Conservation (phyloP, 768 basidiomycete genomes). For the Pisolithus tinctorius region DNA sequence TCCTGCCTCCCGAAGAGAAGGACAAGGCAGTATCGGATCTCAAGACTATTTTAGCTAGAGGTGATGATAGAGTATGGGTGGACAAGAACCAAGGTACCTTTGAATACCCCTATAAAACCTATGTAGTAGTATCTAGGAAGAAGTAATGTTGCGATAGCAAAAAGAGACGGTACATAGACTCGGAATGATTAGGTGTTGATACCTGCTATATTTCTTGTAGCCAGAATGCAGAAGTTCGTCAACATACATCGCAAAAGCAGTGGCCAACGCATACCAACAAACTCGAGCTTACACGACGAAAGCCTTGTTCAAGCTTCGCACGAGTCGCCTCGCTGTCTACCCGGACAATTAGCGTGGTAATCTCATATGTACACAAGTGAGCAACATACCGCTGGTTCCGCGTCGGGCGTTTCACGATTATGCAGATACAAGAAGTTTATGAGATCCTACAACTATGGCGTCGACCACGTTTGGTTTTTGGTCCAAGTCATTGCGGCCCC, state of each 20-base stretch:
- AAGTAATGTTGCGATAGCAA: conserved; percentile 19
- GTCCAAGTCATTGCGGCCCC: not conserved
- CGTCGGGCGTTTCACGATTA: too few species aligned
- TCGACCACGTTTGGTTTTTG: not conserved
- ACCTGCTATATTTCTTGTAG: not conserved
- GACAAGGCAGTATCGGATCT: conserved; percentile 44
- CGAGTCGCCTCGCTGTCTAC: too few species aligned
- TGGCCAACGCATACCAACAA: too few species aligned
- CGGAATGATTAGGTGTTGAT: not conserved
- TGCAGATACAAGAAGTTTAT: not conserved
- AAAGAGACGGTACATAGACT: not conserved
- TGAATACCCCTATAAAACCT: conserved; percentile 73
- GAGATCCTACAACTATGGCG: not conserved
- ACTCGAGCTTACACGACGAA: too few species aligned
- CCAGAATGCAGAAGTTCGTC: not conserved
- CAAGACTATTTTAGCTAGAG: conserved; percentile 46
- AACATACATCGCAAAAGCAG: too few species aligned
- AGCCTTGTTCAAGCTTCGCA: too few species aligned
- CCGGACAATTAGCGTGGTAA: too few species aligned
- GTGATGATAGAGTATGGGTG: conserved; percentile 67
- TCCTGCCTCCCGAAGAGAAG: conserved; percentile 52
- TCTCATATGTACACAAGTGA: too few species aligned
- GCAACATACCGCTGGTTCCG: too few species aligned
- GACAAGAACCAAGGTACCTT: conserved; percentile 68
- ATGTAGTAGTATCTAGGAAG: conserved; percentile 46